Conservation (phyloP, 2,329 filamentous ascomycete species). For the Cylindrodendrum hubeiense region DNA sequence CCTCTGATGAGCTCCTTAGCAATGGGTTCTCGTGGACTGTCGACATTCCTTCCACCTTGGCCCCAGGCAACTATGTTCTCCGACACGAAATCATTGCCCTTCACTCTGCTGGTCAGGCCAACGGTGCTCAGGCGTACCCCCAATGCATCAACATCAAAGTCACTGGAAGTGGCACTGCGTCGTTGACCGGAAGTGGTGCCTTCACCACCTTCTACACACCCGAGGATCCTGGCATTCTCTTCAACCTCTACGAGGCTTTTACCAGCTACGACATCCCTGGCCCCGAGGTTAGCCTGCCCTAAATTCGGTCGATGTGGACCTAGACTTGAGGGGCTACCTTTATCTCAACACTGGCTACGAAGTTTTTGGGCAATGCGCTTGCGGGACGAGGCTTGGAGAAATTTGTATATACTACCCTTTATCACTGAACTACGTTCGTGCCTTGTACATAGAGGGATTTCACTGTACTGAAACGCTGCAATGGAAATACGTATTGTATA, state of each 20-base stretch:
- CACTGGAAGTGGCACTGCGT: slow-evolving; percentile 55
- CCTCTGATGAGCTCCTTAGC: slow-evolving; percentile 56
- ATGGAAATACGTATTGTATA: too few relatives aligned
- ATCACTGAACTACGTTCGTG: too few relatives aligned
- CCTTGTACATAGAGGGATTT: too few relatives aligned
- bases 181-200: slow-evolving; percentile 41
- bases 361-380: too few relatives aligned
- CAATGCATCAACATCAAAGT: slow-evolving; percentile 70
- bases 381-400: too few relatives aligned
- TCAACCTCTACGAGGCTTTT: slow-evolving; percentile 50
- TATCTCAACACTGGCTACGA: too few relatives aligned
- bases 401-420: too few relatives aligned
- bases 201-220: slow-evolving; percentile 52
- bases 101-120: slow-evolving; percentile 56
- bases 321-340: too few relatives aligned
- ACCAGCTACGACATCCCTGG: slow-evolving; percentile 49
- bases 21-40: slow-evolving; percentile 61
- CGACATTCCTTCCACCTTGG: slow-evolving; percentile 58
- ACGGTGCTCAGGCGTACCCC: slow-evolving; percentile 65
- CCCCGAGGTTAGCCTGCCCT: too few relatives aligned
- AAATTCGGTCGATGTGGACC: too few relatives aligned
- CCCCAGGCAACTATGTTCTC: slow-evolving; percentile 62
- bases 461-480: too few relatives aligned
- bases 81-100: slow-evolving; percentile 64
- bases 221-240: slow-evolving; percentile 50